Base-by-base conservation (phyloP, 177 flowering plant species). In the Vitis hybrid region DNA sequence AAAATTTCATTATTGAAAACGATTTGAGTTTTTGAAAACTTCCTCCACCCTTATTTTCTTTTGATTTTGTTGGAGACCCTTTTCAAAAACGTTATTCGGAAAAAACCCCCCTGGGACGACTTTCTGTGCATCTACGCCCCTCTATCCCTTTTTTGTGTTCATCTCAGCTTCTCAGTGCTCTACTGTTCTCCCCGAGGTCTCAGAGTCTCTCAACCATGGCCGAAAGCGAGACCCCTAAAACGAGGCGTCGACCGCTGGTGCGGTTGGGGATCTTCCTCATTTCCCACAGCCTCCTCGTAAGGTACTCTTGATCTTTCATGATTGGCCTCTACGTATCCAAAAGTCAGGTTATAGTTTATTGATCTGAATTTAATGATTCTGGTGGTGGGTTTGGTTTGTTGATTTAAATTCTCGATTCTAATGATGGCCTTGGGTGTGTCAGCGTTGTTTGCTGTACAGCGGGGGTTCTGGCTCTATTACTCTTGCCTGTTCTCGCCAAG, bases 401-500 rank as follows among this genome's bases (percentile, higher is more conserved):
- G 62, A 16, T 48, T 16, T 9, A 50, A 10, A n/a, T 20, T 53
- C 13, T 1, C 39, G 45, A 26, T 59, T 50, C 50, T 49, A 15
- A 14, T 16, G 10, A 10, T 52, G 29, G 18, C 10, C 48, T 63
- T 22, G n/a, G 3, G 61, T 10, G 16, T 72, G 54, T 63, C 86
- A 93, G 98, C 70, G 76, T 90, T 3, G 20, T 91, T 68, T 95
- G 93, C 81, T 90, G 81, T 72, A 63, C 67, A 20, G 88, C 92
- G 22, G 98, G 97, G 22, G 65, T 90, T 74, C 1, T 95, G 49
- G 86, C 93, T 69, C 90, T 95, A 34, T 67, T 93, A 6, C 78
- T 90, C 6, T 79, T 95, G n/a, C 99, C 99, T 8, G 66, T 90
- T 67, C 85, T 95, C n/a, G 98, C 98, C 67, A 95, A 93, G 80